Evolutionary conservation across 1,139 yeast genomes (phyloP), one percentile per base, ranked within the genome.

Genomic region (Hanseniaspora sp.): DNA sequence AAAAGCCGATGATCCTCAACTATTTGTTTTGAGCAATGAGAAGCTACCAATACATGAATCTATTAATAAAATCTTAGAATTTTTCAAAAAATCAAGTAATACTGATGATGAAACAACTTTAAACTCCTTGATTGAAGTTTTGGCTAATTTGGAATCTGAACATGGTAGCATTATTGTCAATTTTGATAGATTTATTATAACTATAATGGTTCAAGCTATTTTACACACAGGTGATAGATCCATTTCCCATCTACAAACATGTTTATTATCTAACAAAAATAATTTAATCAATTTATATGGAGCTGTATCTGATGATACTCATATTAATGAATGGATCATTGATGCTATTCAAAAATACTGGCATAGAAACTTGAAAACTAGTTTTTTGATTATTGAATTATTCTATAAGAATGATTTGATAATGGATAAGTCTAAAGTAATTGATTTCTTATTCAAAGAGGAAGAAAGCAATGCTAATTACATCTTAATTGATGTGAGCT

Each of bases 211-310:
- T 60, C 90, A 86, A 63, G 75, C 85, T 0, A 75, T 87, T 55
- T 85, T 94, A 48, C 83, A 81, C 62, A 81, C 88, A 58, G 96
- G 97, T 30, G 83, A 87, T 48, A 78, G 97, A 64, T 88, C 97
- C 0, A 76, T 90, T 48, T 86, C 95, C 29, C 95, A 95, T 56
- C 88, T 88, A 43, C 82, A 81, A 54, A 80, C 80, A 60, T 82
- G 85, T 65, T 73, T 87, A 57, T 74, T 76, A 44, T 76, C 82
- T 57, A 77, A 82, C 54, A 69, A 74, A 39, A 74, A 73, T 46
- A 74, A 80, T 56, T 69, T 90, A 59, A 67, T 71, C 56, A 73
- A 74, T 29, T 66, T 81, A 29, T 64, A 77, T 11, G 74, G 67
- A 74, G 74, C 64, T 64, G 64, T 67, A 28, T 47, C 45, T 13